These are phyloP conservation scores for Monascus purpureus DNA, from an alignment of 495 filamentous ascomycete species.

Conservation along the genomic window DNA sequence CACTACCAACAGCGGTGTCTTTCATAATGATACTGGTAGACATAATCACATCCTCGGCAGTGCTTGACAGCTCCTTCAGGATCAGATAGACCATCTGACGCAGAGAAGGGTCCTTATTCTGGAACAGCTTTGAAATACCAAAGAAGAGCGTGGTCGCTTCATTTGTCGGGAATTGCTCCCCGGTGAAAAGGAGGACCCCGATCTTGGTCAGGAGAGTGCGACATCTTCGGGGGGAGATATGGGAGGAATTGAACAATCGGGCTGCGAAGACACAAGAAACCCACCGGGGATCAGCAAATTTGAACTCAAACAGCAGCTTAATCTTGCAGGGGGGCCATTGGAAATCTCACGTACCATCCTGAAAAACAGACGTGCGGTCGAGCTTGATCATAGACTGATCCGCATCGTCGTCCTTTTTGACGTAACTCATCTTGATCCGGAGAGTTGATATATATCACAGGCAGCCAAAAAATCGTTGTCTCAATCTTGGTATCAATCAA, in stretches of 20 bases:
- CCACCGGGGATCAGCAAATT: too few species aligned
- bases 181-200: conserved; percentile 88
- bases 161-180: conserved; percentile 90
- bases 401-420: conserved; percentile 97
- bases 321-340: too few species aligned
- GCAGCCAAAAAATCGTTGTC: too few species aligned
- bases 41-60: conserved; percentile 99
- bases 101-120: conserved; percentile 96
- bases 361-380: conserved; percentile 95
- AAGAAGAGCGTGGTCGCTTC: conserved; percentile 99
- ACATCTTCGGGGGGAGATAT: conserved; percentile 88
- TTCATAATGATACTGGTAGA: conserved; percentile 99
- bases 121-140: conserved; percentile 98
- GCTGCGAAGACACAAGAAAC: conserved; percentile 41
- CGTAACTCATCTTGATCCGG: conserved; percentile 64
- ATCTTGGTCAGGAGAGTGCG: conserved; percentile 96
- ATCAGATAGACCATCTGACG: conserved; percentile 98
- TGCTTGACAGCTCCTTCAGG: conserved; percentile 89
- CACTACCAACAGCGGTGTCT: conserved; percentile 89
- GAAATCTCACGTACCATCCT: conserved; percentile 72
- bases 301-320: too few species aligned
- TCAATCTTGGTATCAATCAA: too few species aligned
- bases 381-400: conserved; percentile 88
- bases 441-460: too few species aligned
- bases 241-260: conserved; percentile 92